Base-by-base conservation (phyloP, 2,329 filamentous ascomycete genomes). In the Verruconis gallopava region DNA sequence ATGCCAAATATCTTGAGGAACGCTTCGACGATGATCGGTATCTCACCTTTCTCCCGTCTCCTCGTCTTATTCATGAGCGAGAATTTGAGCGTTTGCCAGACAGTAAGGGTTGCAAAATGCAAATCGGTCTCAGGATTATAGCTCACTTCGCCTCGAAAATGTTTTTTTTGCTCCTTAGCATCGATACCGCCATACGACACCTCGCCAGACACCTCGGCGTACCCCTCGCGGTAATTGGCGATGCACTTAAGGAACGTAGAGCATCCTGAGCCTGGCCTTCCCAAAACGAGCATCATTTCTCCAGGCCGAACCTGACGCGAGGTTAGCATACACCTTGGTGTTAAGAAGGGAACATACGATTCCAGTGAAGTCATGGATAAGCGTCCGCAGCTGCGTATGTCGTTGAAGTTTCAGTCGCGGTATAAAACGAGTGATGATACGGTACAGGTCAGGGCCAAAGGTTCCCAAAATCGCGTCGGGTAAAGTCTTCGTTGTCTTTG, bases 101-200 rank as follows among this genome's bases (percentile, higher is more conserved):
- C 81, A 0, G 78, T 84, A 17, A 91, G 63, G n/a, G 82, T 78
- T 0, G 82, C 77, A 48, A 85, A 88, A 54, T 88, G 82, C 20
- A 79, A 69, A 54, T 85, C 81, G 20, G 79, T 75, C 60, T 89
- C 83, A 12, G 84, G 78, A 50, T 85, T 85, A 56, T 89, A 88
- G 11, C 84, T 66, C 1, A 79, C 55, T 57, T 77, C 77, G 32
- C 76, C 77, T 45, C 74, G 70, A 52, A 79, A 81, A 50, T 78
- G 66, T 47, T 72, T 67, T 3, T 53, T 57, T 67, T 73, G 71
- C 12, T 60, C 62, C 5, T 63, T 53, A 0, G 71, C 63, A 49
- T 68, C 61, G 1, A 71, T 72, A 6, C 72, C 71, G n/a, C 72
- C 73, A 49, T 79, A 63, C 3, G 51, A 56, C 19, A 64, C 56